Percentiles rank a stretch among this genome's conserved stretches.
phyloP scores from a whole-genome alignment of 192 early-diverging fungal species.

The Physocladia obscura region DNA sequence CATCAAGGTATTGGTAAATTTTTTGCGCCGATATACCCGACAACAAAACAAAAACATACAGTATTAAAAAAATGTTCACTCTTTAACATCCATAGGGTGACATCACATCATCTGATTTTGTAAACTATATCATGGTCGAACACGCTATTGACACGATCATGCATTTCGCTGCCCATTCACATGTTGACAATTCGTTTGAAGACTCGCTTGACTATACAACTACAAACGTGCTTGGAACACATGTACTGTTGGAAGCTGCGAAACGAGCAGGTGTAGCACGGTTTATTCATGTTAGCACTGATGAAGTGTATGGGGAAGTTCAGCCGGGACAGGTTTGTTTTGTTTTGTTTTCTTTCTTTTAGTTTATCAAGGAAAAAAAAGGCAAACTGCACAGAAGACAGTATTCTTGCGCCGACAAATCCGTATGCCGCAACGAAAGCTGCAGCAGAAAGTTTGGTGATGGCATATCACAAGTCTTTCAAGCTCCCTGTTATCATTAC shows the following conservation, averaged over 20 bases:
- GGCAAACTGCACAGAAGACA: slow-evolving; percentile 65
- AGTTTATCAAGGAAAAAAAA: too few relatives aligned
- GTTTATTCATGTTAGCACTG: slow-evolving; percentile 78
- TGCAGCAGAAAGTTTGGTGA: slow-evolving; percentile 75
- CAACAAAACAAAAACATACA: neutral
- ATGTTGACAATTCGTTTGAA: slow-evolving; percentile 83
- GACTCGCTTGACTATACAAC: slow-evolving; percentile 76
- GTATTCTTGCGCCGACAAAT: slow-evolving; percentile 68
- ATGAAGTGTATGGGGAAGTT: slow-evolving; percentile 82
- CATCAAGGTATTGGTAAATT: slow-evolving; percentile 51
- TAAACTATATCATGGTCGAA: slow-evolving; percentile 61
- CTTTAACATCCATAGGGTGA: slow-evolving; percentile 51
- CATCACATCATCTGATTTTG: slow-evolving; percentile 63
- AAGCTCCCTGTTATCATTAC: slow-evolving; percentile 76
- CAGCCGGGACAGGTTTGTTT: slow-evolving; percentile 44
- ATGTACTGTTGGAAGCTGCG: slow-evolving; percentile 75
- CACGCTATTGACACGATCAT: slow-evolving; percentile 72
- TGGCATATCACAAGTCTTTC: slow-evolving; percentile 76
- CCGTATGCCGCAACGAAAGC: slow-evolving; percentile 87
- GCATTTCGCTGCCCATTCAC: slow-evolving; percentile 80
- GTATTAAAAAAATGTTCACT: neutral
- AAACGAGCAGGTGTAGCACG: slow-evolving; percentile 49
- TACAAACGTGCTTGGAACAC: slow-evolving; percentile 80
- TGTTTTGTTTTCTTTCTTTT: too few relatives aligned
- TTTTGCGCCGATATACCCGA: neutral